These are phyloP conservation scores for Metschnikowia lunata DNA, from an alignment of 805 yeast species.

Conservation along the genomic window DNA sequence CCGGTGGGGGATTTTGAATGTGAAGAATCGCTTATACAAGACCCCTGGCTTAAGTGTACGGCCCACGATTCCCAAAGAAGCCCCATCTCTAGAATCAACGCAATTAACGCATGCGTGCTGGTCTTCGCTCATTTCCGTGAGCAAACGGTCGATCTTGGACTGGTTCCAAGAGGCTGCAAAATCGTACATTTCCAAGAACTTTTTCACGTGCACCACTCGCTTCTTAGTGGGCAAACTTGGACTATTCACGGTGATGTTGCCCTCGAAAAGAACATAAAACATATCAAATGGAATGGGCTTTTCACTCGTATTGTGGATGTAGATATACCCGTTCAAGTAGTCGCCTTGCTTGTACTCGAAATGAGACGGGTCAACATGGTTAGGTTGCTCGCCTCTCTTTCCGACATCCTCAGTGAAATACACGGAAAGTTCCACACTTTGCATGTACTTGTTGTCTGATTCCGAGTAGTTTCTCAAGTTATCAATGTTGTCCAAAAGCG, in stretches of 20 bases:
- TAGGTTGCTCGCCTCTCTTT: conserved; percentile 23
- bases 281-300: conserved; percentile 53
- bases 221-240: conserved; percentile 7
- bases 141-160: conserved; percentile 29
- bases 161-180: conserved; percentile 48
- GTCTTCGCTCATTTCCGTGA: conserved; percentile 20
- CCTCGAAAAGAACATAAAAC: conserved; percentile 58
- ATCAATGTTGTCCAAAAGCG: conserved; percentile 36
- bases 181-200: conserved; percentile 39
- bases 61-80: conserved; percentile 18
- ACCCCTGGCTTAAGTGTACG: conserved; percentile 19
- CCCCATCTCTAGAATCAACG: conserved; percentile 27
- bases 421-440: conserved; percentile 24
- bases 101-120: conserved; percentile 15
- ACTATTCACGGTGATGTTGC: conserved; percentile 30
- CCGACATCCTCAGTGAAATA: conserved; percentile 35
- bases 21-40: conserved; percentile 36
- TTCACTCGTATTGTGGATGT: conserved; percentile 36
- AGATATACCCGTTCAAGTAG: conserved; percentile 51
- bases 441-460: conserved; percentile 24
- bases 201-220: conserved; percentile 21
- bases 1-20: conserved; percentile 35
- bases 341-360: conserved; percentile 67
- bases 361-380: conserved; percentile 24
- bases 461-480: conserved; percentile 30